Conservation (phyloP, 768 basidiomycete species). For the Suillus clintonianus region DNA sequence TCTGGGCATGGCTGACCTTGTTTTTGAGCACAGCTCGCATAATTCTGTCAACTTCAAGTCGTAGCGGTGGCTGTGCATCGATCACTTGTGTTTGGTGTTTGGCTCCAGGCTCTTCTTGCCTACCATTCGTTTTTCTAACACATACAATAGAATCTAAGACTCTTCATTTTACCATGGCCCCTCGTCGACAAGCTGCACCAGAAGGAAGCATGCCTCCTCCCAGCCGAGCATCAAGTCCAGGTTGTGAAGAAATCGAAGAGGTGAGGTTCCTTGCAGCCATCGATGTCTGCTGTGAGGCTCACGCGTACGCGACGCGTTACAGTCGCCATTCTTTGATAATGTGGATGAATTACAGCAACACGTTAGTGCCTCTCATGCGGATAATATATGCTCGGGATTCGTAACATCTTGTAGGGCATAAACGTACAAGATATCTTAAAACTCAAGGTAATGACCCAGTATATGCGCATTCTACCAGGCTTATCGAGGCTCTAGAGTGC, state of each 20-base stretch:
- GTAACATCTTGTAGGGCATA: constrained; percentile 64
- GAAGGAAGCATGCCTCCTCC: constrained; percentile 29
- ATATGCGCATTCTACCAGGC: constrained; percentile 4
- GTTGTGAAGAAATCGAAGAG: constrained; percentile 44
- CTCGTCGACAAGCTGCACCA: constrained; percentile 26
- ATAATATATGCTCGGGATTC: constrained; percentile 8
- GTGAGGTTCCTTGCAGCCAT: constrained; percentile 19
- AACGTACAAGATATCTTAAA: constrained; percentile 95
- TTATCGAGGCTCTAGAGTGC: constrained; percentile 50
- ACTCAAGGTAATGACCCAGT: constrained; percentile 62
- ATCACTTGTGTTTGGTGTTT: background rate
- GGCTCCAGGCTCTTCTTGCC: background rate
- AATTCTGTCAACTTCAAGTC: background rate
- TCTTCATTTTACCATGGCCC: constrained; percentile 20
- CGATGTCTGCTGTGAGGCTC: background rate
- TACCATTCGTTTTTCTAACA: background rate
- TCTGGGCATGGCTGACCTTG: background rate
- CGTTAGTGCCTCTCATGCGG: constrained; percentile 37
- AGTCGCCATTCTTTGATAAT: constrained; percentile 70
- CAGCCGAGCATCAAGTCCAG: constrained; percentile 27
- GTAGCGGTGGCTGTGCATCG: background rate
- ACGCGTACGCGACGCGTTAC: background rate
- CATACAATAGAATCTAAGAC: background rate
- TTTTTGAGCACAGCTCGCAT: background rate
- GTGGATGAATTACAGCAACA: constrained; percentile 88